Conservation (phyloP, 352 stramenopile genomes). For the Phytophthora megakarya region DNA sequence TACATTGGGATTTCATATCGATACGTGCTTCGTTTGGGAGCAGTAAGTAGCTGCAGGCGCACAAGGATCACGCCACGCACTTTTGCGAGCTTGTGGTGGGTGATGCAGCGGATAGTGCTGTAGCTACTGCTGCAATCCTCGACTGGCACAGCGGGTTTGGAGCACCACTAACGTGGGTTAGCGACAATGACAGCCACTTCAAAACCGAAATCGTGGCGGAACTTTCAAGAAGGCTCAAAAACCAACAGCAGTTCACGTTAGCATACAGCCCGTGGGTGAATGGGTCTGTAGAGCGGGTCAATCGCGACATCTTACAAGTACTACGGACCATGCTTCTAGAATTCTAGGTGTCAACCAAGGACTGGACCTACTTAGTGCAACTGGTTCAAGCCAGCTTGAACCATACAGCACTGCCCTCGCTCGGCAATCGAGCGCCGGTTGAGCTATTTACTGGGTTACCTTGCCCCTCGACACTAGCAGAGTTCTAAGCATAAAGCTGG, state of each 20-base stretch:
- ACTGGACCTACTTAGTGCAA: conserved; percentile 32
- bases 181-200: too few relatives aligned
- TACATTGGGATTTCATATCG: too few relatives aligned
- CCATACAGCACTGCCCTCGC: conserved; percentile 31
- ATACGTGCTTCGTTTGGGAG: too few relatives aligned
- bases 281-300: conserved; percentile 28
- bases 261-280: conserved; percentile 42
- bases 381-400: conserved; percentile 40
- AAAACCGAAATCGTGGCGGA: neutral
- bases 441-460: conserved; percentile 31
- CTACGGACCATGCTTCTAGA: conserved; percentile 7
- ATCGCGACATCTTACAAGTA: too few relatives aligned
- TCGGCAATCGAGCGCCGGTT: conserved; percentile 20
- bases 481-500: neutral
- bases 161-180: too few relatives aligned
- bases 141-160: too few relatives aligned
- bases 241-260: conserved; percentile 10
- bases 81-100: too few relatives aligned
- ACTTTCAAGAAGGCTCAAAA: too few relatives aligned
- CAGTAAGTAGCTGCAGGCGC: too few relatives aligned
- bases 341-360: conserved; percentile 20
- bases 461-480: neutral
- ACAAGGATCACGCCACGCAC: too few relatives aligned
- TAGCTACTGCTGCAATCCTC: too few relatives aligned
- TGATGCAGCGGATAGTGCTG: too few relatives aligned